Evolutionary conservation across 257 asterid species (phyloP), one percentile per base, ranked within the genome.

Genomic region (Ligustrum vulgare): DNA sequence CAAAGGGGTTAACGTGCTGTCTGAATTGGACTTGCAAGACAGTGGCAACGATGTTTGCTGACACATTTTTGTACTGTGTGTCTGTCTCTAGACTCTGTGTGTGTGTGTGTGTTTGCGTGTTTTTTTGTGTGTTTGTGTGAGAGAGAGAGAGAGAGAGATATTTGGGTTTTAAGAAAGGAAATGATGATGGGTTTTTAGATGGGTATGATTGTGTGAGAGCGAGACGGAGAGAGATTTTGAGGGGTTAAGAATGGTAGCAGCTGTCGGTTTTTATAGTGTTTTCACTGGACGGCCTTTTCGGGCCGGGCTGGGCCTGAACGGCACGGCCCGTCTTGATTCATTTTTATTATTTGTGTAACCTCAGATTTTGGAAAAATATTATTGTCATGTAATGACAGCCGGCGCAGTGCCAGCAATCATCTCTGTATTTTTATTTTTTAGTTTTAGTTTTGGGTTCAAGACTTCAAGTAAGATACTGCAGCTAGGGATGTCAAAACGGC

Each of bases 61-160:
- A 80, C 90, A 87, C 94, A 89, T 84, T 67, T 33, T 23, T 51
- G 31, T 58, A 23, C 15, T 22, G 31, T 28, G 31, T 28, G 31
- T 28, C 31, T 28, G 31, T 28, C 31, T 28, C 31, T 28, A 28
- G 31, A 28, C 58, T 49, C 20, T 49, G 8, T 4, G 58, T 49
- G 4, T 49, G 31, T n/a, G 56, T 47, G 16, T 66, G 7, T 37
- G 20, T 25, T n/a, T n/a, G n/a, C n/a, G n/a, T n/a, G n/a, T n/a
- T n/a, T n/a, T n/a, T n/a, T 0, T 58, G 12, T 58, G 12, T n/a
- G 56, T 47, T 16, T 66, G 7, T 37, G 20, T 25, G 15, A 16
- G 60, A 13, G 69, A 54, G 71, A 22, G 47, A 67, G 69, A 63
- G 76, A 23, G 80, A 39, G 73, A 10, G 43, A 37, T 6, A 37